A percentile compares a stretch with the other conserved stretches of the same genome.
phyloP scores from a whole-genome alignment of 2,329 filamentous ascomycete species.

The Sarocladiaceae sp. region DNA sequence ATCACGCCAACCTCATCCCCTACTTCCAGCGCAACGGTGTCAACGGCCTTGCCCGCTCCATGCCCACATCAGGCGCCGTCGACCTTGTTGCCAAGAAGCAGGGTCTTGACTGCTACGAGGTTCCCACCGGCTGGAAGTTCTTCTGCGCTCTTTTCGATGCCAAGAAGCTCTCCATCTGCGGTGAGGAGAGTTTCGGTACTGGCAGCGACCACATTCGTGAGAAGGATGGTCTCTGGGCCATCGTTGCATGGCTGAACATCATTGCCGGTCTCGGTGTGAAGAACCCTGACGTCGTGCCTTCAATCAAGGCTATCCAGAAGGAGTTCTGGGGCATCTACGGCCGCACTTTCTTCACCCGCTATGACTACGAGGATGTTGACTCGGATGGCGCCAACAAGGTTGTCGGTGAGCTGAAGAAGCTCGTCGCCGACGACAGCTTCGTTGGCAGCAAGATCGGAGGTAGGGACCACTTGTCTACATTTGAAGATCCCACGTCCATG shows the following conservation, averaged over 20 bases:
- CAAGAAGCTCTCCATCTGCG: constrained; percentile 95
- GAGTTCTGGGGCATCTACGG: constrained; percentile 97
- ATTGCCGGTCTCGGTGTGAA: constrained; percentile 88
- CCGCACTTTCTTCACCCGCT: constrained; percentile 97
- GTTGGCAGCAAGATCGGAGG: constrained; percentile 76
- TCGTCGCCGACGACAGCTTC: constrained; percentile 69
- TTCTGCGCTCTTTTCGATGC: constrained; percentile 95
- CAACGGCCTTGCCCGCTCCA: constrained; percentile 89
- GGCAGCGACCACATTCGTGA: constrained; percentile 98
- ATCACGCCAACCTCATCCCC: constrained; percentile 91
- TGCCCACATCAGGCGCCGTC: constrained; percentile 94
- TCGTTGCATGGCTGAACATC: constrained; percentile 98
- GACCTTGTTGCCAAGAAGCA: constrained; percentile 95
- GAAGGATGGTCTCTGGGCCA: constrained; percentile 97
- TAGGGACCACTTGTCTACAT: constrained; percentile 25
- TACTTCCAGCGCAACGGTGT: constrained; percentile 98
- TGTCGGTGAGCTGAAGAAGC: constrained; percentile 69
- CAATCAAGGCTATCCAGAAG: constrained; percentile 91
- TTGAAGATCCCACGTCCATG: neutral
- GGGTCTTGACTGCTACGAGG: constrained; percentile 86
- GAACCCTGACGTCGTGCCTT: constrained; percentile 72
- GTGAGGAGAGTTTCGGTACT: constrained; percentile 96
- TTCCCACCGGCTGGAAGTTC: constrained; percentile 98
- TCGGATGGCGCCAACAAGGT: constrained; percentile 87
- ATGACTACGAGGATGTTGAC: constrained; percentile 96